Conservation (phyloP, 139 green algal species). For the Zygnema circumcarinatum region DNA sequence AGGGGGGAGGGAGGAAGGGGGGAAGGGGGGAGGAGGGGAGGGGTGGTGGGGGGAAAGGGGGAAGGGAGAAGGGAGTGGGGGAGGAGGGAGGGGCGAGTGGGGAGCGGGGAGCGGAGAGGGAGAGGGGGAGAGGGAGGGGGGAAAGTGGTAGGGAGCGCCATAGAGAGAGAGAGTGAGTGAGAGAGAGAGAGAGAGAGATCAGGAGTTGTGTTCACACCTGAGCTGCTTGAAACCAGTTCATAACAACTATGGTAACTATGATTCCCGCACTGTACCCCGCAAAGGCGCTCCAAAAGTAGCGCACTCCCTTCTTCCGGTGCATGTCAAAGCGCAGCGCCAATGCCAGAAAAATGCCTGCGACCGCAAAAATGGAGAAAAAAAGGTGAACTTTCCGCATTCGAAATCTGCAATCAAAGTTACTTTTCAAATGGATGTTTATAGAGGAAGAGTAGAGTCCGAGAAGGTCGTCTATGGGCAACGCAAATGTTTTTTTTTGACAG, state of each 20-base stretch:
- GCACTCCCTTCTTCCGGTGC: neutral
- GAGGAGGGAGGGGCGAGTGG: no score
- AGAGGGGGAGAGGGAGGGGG: no score
- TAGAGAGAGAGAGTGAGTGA: no score
- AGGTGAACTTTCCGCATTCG: neutral
- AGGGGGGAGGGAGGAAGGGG: no score
- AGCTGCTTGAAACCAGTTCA: constrained; percentile 96
- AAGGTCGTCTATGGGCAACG: neutral
- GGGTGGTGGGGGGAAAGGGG: no score
- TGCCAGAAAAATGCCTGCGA: constrained; percentile 90
- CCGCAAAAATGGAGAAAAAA: neutral
- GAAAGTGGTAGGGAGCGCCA: no score
- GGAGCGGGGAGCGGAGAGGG: no score
- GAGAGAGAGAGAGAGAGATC: no score
- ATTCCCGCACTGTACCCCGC: constrained; percentile 85
- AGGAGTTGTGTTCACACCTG: constrained; percentile 74
- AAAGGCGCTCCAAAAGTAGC: constrained; percentile 74
- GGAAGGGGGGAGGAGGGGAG: no score
- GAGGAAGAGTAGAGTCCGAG: neutral
- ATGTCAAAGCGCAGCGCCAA: constrained; percentile 91
- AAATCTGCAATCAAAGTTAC: neutral
- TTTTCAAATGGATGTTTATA: neutral
- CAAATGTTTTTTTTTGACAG: neutral
- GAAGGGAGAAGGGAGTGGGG: no score
- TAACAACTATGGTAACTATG: constrained; percentile 89